Conservation (phyloP, 2,329 filamentous ascomycete genomes). For the Zymoseptoria brevis region DNA sequence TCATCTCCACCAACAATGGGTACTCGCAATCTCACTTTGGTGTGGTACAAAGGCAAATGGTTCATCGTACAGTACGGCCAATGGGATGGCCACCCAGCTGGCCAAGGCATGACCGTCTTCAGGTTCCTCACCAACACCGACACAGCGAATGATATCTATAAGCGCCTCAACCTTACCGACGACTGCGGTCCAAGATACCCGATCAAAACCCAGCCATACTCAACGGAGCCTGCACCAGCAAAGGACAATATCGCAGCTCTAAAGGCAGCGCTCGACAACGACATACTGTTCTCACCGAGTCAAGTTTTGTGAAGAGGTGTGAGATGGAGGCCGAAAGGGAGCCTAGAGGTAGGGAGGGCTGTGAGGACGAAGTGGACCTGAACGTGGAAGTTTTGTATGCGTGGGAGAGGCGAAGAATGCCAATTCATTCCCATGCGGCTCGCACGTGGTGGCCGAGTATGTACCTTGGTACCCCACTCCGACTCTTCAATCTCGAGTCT, state of each 20-base stretch:
- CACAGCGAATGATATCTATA: not conserved
- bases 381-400: too few relatives aligned
- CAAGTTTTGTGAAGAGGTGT: not conserved
- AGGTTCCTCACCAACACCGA: slow-evolving; percentile 15
- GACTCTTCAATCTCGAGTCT: not conserved
- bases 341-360: too few relatives aligned
- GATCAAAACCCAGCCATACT: not conserved
- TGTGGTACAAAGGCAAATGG: slow-evolving; percentile 17
- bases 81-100: slow-evolving; percentile 18
- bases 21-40: slow-evolving; percentile 15
- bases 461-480: not conserved
- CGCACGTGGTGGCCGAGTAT: not conserved
- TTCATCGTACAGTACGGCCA: slow-evolving; percentile 25
- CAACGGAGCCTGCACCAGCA: not conserved
- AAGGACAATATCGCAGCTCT: slow-evolving; percentile 20
- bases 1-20: slow-evolving; percentile 7
- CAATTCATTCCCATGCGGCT: not conserved
- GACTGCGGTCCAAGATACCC: not conserved
- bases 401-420: too few relatives aligned
- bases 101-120: slow-evolving; percentile 20
- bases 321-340: not conserved
- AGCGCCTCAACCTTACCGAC: not conserved
- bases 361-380: too few relatives aligned
- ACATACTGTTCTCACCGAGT: not conserved
- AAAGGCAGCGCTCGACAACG: slow-evolving; percentile 1